Percentiles rank a stretch among this genome's conserved stretches.
Evolutionary conservation across 2,329 filamentous ascomycete genomes (phyloP).

Genomic region (Apiospora arundinis): DNA sequence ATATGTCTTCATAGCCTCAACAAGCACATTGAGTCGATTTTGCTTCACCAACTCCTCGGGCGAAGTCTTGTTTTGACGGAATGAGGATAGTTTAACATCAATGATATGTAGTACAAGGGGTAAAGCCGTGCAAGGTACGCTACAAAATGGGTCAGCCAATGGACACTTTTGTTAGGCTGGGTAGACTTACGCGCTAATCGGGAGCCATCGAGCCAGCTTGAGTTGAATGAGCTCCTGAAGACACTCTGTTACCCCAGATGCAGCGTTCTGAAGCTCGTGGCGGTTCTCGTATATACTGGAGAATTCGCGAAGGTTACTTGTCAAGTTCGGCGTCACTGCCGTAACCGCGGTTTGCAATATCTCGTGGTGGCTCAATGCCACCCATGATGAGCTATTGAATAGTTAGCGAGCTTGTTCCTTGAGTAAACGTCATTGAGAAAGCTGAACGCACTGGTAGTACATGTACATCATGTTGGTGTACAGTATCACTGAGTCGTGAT

Average conservation of each 20-base stretch:
- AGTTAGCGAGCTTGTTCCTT: slow-evolving; percentile 20
- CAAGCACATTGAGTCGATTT: slow-evolving; percentile 50
- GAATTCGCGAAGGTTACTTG: slow-evolving; percentile 40
- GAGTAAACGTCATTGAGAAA: slow-evolving; percentile 11
- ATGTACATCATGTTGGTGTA: slow-evolving; percentile 58
- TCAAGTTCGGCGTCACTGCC: slow-evolving; percentile 42
- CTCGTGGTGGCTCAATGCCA: slow-evolving; percentile 54
- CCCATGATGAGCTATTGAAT: slow-evolving; percentile 45
- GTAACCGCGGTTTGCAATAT: slow-evolving; percentile 51
- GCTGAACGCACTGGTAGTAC: slow-evolving; percentile 54
- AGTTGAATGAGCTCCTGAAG: slow-evolving; percentile 54
- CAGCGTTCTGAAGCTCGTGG: slow-evolving; percentile 51
- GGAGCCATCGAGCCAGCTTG: slow-evolving; percentile 52
- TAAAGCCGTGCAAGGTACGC: slow-evolving; percentile 44
- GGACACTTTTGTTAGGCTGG: not conserved
- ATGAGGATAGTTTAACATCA: slow-evolving; percentile 44
- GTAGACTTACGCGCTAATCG: slow-evolving; percentile 52
- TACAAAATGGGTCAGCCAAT: slow-evolving; percentile 21
- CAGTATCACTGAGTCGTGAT: slow-evolving; percentile 50
- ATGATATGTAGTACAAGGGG: slow-evolving; percentile 46
- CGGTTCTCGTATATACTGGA: slow-evolving; percentile 48
- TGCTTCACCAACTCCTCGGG: slow-evolving; percentile 45
- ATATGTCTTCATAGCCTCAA: slow-evolving; percentile 53
- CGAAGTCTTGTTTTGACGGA: slow-evolving; percentile 30
- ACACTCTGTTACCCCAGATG: slow-evolving; percentile 50